Evolutionary conservation across 371 early-diverging fungal genomes (phyloP).

Genomic region (Mortierella sp.): DNA sequence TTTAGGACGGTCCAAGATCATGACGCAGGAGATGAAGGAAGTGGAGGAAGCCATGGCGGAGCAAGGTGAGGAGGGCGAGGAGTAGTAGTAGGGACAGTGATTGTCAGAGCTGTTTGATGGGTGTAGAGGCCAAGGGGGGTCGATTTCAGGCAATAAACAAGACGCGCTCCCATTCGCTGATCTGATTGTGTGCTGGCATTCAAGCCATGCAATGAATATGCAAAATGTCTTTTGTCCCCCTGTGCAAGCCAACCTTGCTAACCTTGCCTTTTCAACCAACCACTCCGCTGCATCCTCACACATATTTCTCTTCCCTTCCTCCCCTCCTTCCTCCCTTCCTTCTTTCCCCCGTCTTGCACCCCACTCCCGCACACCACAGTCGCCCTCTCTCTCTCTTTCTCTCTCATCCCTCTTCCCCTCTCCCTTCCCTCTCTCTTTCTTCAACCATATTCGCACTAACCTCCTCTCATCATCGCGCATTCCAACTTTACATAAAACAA

Average conservation of each 20-base stretch:
- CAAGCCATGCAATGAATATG: not conserved
- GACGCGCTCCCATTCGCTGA: slow-evolving; percentile 10
- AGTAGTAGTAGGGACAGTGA: not conserved
- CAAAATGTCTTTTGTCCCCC: not conserved
- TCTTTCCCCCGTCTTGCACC: not conserved
- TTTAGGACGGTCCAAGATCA: slow-evolving; percentile 79
- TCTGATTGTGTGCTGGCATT: not conserved
- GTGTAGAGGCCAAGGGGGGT: not conserved
- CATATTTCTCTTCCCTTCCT: not conserved
- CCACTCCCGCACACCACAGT: not conserved
- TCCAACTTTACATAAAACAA: not conserved
- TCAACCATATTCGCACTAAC: not conserved
- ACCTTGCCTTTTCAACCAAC: too few relatives aligned
- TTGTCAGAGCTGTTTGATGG: not conserved
- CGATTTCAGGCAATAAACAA: slow-evolving; percentile 3
- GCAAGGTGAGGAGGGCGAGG: slow-evolving; percentile 36
- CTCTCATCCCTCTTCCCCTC: not conserved
- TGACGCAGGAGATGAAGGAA: slow-evolving; percentile 86
- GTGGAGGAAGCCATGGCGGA: slow-evolving; percentile 80
- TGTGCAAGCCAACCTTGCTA: too few relatives aligned
- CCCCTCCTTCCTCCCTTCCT: not conserved
- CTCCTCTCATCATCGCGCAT: not conserved
- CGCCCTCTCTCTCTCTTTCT: too few relatives aligned
- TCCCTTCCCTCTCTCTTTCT: not conserved
- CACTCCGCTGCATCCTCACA: not conserved